A percentile compares a stretch with the other conserved stretches of the same genome.
Evolutionary conservation across 371 early-diverging fungal genomes (phyloP).

Genomic region (Saksenaea vasiformis): DNA sequence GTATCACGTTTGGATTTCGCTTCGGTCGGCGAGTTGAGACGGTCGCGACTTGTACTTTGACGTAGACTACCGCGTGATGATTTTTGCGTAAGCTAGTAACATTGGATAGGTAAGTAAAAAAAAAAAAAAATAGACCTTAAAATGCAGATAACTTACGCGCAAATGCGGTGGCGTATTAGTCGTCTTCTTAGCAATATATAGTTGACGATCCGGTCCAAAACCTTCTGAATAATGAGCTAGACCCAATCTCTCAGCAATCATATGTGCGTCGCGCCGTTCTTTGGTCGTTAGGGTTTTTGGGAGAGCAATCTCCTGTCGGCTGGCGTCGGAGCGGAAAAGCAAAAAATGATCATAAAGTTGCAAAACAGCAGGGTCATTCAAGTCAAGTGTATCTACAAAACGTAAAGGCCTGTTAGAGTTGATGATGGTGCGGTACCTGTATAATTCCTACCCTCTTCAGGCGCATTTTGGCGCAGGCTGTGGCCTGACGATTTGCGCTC

Average conservation of each 20-base stretch:
- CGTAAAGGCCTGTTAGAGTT: background rate
- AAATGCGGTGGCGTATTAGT: slow-evolving; percentile 26
- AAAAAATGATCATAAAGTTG: slow-evolving; percentile 69
- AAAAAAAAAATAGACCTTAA: background rate
- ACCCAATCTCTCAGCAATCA: slow-evolving; percentile 60
- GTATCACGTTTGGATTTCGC: slow-evolving; percentile 16
- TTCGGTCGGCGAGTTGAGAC: slow-evolving; percentile 14
- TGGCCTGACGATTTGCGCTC: slow-evolving; percentile 41
- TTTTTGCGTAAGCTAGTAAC: slow-evolving; percentile 21
- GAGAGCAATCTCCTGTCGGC: slow-evolving; percentile 61
- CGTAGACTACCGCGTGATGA: slow-evolving; percentile 24
- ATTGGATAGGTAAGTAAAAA: background rate
- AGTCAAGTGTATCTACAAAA: slow-evolving; percentile 53
- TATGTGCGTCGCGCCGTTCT: slow-evolving; percentile 56
- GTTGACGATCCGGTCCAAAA: slow-evolving; percentile 46
- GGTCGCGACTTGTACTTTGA: slow-evolving; percentile 34
- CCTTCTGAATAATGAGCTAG: slow-evolving; percentile 58
- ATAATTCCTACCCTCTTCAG: slow-evolving; percentile 33
- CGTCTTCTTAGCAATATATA: slow-evolving; percentile 41
- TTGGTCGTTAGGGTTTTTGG: slow-evolving; percentile 49
- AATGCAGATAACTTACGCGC: slow-evolving; percentile 15
- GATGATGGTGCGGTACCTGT: slow-evolving; percentile 26
- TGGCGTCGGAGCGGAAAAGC: slow-evolving; percentile 68
- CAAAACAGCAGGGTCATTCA: slow-evolving; percentile 69
- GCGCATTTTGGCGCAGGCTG: slow-evolving; percentile 36